Evolutionary conservation across 805 yeast genomes (phyloP).

Genomic region (Metschnikowia santaceciliae): DNA sequence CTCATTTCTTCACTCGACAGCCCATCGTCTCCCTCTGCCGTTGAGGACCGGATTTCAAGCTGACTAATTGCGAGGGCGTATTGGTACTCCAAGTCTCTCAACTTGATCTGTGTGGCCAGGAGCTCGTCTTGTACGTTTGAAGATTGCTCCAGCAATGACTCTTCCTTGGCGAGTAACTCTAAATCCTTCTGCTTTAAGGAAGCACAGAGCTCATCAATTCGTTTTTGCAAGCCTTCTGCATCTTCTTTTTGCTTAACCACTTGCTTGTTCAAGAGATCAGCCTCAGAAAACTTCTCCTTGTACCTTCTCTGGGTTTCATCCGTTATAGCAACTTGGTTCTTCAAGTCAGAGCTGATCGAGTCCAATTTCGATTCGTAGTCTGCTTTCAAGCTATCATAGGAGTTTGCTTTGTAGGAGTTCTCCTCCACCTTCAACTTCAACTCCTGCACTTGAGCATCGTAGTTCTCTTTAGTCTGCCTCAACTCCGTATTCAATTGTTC

Average conservation of each 20-base stretch:
- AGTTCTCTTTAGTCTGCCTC: constrained; percentile 4
- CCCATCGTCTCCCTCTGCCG: constrained; percentile 9
- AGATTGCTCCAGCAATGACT: constrained; percentile 20
- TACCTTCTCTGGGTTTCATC: constrained; percentile 50
- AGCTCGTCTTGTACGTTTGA: constrained; percentile 31
- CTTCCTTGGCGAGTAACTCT: constrained; percentile 44
- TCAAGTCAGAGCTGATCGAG: constrained; percentile 28
- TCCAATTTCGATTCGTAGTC: constrained; percentile 31
- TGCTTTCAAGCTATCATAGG: constrained; percentile 30
- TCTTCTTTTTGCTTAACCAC: constrained; percentile 11
- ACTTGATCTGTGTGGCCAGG: constrained; percentile 39
- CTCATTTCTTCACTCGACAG: constrained; percentile 24
- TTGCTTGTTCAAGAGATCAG: constrained; percentile 12
- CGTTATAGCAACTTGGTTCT: constrained; percentile 44
- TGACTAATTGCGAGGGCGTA: constrained; percentile 66
- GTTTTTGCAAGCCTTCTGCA: neutral
- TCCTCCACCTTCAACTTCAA: constrained; percentile 21
- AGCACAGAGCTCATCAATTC: constrained; percentile 4
- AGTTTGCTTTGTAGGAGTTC: constrained; percentile 29
- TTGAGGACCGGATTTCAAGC: constrained; percentile 43
- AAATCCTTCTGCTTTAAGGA: constrained; percentile 20
- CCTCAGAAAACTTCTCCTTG: constrained; percentile 20
- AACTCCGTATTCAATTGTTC: constrained; percentile 6
- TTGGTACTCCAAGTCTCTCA: constrained; percentile 61
- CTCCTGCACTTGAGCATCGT: constrained; percentile 10